Conservation (phyloP, 169 alveolate genomes). For the Babesia microti region DNA sequence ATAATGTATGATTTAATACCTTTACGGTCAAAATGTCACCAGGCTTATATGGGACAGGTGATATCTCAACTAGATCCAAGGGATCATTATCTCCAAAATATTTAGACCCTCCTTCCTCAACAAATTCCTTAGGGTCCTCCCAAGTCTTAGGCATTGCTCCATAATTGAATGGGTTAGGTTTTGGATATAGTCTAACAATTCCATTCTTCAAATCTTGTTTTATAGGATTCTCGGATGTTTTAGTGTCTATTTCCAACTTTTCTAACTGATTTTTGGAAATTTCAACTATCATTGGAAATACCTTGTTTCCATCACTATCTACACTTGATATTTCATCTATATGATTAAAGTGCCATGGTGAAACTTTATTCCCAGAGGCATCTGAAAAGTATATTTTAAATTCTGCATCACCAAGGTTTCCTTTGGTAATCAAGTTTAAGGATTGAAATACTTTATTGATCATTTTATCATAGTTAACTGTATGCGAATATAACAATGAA, state of each 20-base stretch:
- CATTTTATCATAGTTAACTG: no score
- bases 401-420: slow-evolving; percentile 23
- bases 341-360: slow-evolving; percentile 47
- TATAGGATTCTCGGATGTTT: slow-evolving; percentile 44
- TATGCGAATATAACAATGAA: not conserved
- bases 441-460: no score
- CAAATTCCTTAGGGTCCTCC: slow-evolving; percentile 73
- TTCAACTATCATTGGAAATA: slow-evolving; percentile 52
- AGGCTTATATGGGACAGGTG: slow-evolving; percentile 29
- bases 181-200: slow-evolving; percentile 53
- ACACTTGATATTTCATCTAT: no score
- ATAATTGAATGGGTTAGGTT: slow-evolving; percentile 78
- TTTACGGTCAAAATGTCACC: slow-evolving; percentile 62
- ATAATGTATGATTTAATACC: slow-evolving; percentile 1
- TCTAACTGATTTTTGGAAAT: slow-evolving; percentile 54
- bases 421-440: no score
- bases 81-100: slow-evolving; percentile 85
- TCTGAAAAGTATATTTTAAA: slow-evolving; percentile 21
- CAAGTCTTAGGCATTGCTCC: slow-evolving; percentile 87
- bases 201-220: slow-evolving; percentile 54
- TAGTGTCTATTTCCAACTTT: slow-evolving; percentile 55
- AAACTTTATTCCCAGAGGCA: slow-evolving; percentile 13
- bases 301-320: slow-evolving; percentile 11
- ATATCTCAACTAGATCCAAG: slow-evolving; percentile 76
- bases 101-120: slow-evolving; percentile 13